Conservation (phyloP, 148 eudicot genomes). For the Spergularia marina region DNA sequence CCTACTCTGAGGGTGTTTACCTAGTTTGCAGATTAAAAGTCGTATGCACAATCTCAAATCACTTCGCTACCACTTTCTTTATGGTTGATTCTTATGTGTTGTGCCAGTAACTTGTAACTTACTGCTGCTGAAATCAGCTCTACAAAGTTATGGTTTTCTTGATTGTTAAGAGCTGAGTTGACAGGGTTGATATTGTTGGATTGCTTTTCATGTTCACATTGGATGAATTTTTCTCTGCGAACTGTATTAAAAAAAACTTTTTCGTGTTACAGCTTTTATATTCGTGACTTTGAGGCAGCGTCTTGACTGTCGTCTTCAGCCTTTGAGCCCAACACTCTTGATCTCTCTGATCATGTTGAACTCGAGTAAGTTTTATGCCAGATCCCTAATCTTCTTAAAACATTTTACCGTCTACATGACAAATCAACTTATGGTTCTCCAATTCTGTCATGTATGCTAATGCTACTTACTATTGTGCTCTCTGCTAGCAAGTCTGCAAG, state of each 20-base stretch:
- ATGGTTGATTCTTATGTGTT: not conserved
- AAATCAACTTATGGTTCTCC: no score
- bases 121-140: not conserved
- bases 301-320: no score
- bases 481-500: no score
- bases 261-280: not conserved
- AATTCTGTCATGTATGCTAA: no score
- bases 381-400: no score
- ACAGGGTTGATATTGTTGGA: not conserved
- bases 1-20: conserved; percentile 94
- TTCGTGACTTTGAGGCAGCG: no score
- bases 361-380: no score
- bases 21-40: conserved; percentile 69
- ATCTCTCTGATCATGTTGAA: no score
- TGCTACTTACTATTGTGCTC: no score
- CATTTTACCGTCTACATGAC: no score
- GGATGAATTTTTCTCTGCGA: not conserved
- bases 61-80: not conserved
- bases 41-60: conserved; percentile 42
- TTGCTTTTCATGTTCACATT: not conserved
- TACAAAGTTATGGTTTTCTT: not conserved
- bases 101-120: not conserved
- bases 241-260: not conserved
- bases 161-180: not conserved
- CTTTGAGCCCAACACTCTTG: no score